These are phyloP conservation scores for Thermomucor indicae-seudaticae DNA, from an alignment of 371 early-diverging fungal species.

Conservation along the genomic window DNA sequence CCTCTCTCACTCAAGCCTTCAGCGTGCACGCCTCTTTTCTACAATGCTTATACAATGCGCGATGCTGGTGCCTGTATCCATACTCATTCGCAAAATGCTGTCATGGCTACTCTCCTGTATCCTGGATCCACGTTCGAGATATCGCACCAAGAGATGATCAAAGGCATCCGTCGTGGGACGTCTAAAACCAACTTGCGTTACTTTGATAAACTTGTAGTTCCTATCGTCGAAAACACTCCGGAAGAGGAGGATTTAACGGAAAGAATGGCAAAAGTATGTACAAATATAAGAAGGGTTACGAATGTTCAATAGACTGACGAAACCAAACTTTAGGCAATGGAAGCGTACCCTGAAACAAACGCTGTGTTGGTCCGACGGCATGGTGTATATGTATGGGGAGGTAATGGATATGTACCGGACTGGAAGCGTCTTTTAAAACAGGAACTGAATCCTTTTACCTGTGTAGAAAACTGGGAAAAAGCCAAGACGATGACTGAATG, in stretches of 20 bases:
- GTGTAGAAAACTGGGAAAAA: conserved; percentile 88
- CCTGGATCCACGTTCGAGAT: conserved; percentile 73
- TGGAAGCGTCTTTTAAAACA: not conserved
- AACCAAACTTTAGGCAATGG: conserved; percentile 77
- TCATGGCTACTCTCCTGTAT: conserved; percentile 86
- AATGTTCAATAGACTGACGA: conserved; percentile 5
- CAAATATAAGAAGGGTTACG: not conserved
- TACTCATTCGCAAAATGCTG: conserved; percentile 94
- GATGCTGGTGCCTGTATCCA: conserved; percentile 95
- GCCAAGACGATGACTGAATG: conserved; percentile 98
- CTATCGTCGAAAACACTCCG: conserved; percentile 95
- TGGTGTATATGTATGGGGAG: conserved; percentile 94
- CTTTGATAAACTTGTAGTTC: conserved; percentile 86
- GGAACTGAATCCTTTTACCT: not conserved
- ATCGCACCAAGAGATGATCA: conserved; percentile 98
- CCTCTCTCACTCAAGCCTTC: conserved; percentile 73
- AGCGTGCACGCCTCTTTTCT: conserved; percentile 95
- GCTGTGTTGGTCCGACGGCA: conserved; percentile 93
- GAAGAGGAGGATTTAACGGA: conserved; percentile 91
- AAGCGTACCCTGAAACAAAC: conserved; percentile 86
- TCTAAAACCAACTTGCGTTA: conserved; percentile 60
- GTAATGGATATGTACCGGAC: conserved; percentile 34
- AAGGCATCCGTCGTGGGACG: conserved; percentile 88
- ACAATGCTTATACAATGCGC: conserved; percentile 87
- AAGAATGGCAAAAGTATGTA: conserved; percentile 76